Conservation (phyloP, 352 stramenopile species). For the Globisporangium orthogonon region DNA sequence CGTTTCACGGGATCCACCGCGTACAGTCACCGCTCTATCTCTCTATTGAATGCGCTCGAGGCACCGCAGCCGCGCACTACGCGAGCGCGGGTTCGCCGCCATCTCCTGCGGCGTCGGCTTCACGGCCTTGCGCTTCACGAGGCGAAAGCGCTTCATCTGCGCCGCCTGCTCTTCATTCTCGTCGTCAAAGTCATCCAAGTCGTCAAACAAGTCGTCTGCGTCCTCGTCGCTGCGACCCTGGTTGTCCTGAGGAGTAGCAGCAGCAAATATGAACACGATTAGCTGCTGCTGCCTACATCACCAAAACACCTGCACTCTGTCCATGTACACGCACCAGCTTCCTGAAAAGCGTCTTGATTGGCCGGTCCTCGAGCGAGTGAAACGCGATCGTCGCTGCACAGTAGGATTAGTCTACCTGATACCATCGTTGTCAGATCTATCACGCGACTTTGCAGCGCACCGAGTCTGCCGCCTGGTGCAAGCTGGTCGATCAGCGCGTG, state of each 20-base stretch:
- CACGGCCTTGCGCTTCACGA: conserved; percentile 57
- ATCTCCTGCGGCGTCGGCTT: conserved; percentile 68
- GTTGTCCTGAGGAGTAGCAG: conserved; percentile 17
- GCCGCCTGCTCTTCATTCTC: conserved; percentile 13
- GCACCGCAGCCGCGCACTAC: conserved; percentile 69
- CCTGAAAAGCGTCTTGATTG: conserved; percentile 76
- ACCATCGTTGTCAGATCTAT: background rate
- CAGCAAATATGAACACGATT: background rate
- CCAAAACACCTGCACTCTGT: too few relatives aligned
- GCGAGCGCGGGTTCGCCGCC: conserved; percentile 48
- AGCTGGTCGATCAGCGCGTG: conserved; percentile 46
- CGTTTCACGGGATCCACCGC: too few relatives aligned
- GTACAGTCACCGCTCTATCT: background rate
- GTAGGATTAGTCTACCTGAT: background rate
- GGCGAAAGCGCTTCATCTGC: conserved; percentile 40
- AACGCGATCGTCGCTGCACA: conserved; percentile 68
- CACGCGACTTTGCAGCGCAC: conserved; percentile 16
- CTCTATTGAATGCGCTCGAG: conserved; percentile 47
- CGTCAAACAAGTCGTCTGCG: conserved; percentile 16
- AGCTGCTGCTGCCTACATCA: background rate
- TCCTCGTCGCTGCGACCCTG: conserved; percentile 26
- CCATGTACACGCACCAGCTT: conserved; percentile 27
- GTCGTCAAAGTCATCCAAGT: conserved; percentile 21
- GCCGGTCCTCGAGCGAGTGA: conserved; percentile 77
- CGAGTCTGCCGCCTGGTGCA: conserved; percentile 46